Percentiles rank a stretch among this genome's conserved stretches.
These are phyloP conservation scores for Backusella liffmaniae DNA, from an alignment of 192 early-diverging fungal species.

Conservation along the genomic window DNA sequence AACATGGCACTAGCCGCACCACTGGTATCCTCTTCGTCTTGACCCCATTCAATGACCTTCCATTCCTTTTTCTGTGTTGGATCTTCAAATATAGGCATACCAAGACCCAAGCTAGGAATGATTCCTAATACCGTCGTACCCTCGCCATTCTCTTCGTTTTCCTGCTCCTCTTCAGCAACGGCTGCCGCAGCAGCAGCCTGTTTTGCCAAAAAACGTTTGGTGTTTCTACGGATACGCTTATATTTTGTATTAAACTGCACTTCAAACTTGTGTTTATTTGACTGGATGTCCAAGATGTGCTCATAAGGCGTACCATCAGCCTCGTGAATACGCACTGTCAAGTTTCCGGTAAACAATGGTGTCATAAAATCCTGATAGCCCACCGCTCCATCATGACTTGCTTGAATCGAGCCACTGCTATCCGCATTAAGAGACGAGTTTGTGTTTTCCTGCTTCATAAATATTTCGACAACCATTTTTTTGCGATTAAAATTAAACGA, in stretches of 20 bases:
- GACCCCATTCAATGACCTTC: slow-evolving; percentile 76
- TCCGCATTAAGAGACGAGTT: slow-evolving; percentile 33
- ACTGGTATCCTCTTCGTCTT: slow-evolving; percentile 69
- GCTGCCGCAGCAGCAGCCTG: slow-evolving; percentile 68
- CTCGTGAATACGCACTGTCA: slow-evolving; percentile 77
- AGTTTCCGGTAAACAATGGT: slow-evolving; percentile 55
- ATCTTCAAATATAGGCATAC: slow-evolving; percentile 53
- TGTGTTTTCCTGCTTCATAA: slow-evolving; percentile 71
- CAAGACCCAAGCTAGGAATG: slow-evolving; percentile 42
- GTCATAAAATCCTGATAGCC: slow-evolving; percentile 31
- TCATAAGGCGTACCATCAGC: slow-evolving; percentile 83
- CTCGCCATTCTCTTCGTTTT: slow-evolving; percentile 64
- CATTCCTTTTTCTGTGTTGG: slow-evolving; percentile 66
- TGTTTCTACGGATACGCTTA: slow-evolving; percentile 88
- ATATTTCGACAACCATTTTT: slow-evolving; percentile 94
- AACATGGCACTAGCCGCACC: slow-evolving; percentile 64
- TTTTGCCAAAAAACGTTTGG: slow-evolving; percentile 68
- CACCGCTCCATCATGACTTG: not conserved
- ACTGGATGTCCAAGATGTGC: slow-evolving; percentile 82
- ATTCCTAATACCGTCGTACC: slow-evolving; percentile 57
- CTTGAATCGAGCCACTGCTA: not conserved
- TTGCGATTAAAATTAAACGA: slow-evolving; percentile 89
- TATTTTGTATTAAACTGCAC: slow-evolving; percentile 98
- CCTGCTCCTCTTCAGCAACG: slow-evolving; percentile 60
- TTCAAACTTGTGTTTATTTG: slow-evolving; percentile 72